A percentile compares a stretch with the other conserved stretches of the same genome.
Evolutionary conservation across 805 yeast species (phyloP).

Genomic region (Monosporozyma aerobia): DNA sequence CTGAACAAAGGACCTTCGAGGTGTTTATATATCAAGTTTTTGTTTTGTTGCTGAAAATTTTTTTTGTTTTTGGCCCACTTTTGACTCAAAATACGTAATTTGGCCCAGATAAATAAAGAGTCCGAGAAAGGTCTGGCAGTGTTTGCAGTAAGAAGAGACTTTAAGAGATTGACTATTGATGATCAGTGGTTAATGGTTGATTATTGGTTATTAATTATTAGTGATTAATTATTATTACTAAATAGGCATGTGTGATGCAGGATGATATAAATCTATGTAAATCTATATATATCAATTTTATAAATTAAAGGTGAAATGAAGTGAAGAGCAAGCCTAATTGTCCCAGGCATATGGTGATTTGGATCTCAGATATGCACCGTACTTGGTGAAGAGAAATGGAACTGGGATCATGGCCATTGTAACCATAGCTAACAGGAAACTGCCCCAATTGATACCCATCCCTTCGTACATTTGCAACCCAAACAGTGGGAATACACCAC

Average conservation of each 20-base stretch:
- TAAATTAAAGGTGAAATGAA: neutral
- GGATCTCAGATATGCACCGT: conserved; percentile 37
- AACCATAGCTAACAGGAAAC: conserved; percentile 42
- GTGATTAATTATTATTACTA: too few relatives aligned
- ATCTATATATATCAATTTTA: too few relatives aligned
- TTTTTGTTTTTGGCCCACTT: neutral
- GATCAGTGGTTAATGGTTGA: too few relatives aligned
- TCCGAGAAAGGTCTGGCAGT: neutral
- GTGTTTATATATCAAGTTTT: neutral
- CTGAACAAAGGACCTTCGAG: neutral
- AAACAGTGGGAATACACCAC: conserved; percentile 50
- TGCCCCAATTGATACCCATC: conserved; percentile 52
- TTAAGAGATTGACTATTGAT: too few relatives aligned
- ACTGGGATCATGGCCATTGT: conserved; percentile 43
- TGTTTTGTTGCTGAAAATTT: neutral
- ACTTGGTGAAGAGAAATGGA: conserved; percentile 44
- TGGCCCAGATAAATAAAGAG: neutral
- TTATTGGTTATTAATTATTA: too few relatives aligned
- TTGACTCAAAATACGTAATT: conserved; percentile 1
- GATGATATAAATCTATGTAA: neutral
- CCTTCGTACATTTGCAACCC: conserved; percentile 48
- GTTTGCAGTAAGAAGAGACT: neutral
- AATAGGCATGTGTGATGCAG: neutral
- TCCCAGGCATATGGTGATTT: conserved; percentile 42
- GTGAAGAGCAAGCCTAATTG: conserved; percentile 3